Evolutionary conservation across 2,329 filamentous ascomycete species (phyloP).

Genomic region (Bipolaris sorokiniana): DNA sequence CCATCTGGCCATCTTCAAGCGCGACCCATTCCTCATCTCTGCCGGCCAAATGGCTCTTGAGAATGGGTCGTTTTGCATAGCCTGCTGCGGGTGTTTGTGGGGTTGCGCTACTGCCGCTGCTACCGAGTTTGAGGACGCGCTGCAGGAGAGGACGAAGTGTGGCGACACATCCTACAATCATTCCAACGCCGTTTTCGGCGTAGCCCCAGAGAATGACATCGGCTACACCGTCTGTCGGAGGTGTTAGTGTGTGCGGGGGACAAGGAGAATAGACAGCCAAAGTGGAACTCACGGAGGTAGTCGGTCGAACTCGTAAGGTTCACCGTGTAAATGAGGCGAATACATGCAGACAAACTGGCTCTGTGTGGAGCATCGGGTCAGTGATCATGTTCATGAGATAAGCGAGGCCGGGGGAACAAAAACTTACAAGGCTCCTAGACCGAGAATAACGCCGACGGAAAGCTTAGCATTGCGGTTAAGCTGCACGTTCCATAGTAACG

Average conservation of each 20-base stretch:
- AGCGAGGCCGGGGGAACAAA: background rate
- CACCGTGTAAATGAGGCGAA: slow-evolving; percentile 13
- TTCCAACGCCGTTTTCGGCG: slow-evolving; percentile 12
- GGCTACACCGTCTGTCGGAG: slow-evolving; percentile 5
- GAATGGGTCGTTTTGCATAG: slow-evolving; percentile 9
- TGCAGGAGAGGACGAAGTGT: slow-evolving; percentile 14
- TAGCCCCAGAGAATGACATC: slow-evolving; percentile 16
- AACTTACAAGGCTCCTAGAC: slow-evolving; percentile 16
- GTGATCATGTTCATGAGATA: slow-evolving; percentile 7
- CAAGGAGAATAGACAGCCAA: background rate
- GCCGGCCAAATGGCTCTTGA: slow-evolving; percentile 14
- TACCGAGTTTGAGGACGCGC: slow-evolving; percentile 14
- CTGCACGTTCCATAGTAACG: slow-evolving; percentile 15
- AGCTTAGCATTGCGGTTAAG: slow-evolving; percentile 16
- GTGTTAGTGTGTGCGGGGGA: background rate
- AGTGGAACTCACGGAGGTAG: slow-evolving; percentile 8
- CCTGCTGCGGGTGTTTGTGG: slow-evolving; percentile 6
- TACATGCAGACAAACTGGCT: slow-evolving; percentile 15
- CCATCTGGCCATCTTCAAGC: slow-evolving; percentile 8
- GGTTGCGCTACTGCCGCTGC: slow-evolving; percentile 5
- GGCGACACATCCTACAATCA: slow-evolving; percentile 16
- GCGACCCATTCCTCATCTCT: slow-evolving; percentile 16
- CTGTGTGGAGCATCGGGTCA: slow-evolving; percentile 4
- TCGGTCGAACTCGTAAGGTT: slow-evolving; percentile 11
- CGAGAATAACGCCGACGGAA: slow-evolving; percentile 17